A percentile compares a stretch with the other conserved stretches of the same genome.
Evolutionary conservation across 495 filamentous ascomycete genomes (phyloP).

Genomic region (Penicillium bialowiezense): DNA sequence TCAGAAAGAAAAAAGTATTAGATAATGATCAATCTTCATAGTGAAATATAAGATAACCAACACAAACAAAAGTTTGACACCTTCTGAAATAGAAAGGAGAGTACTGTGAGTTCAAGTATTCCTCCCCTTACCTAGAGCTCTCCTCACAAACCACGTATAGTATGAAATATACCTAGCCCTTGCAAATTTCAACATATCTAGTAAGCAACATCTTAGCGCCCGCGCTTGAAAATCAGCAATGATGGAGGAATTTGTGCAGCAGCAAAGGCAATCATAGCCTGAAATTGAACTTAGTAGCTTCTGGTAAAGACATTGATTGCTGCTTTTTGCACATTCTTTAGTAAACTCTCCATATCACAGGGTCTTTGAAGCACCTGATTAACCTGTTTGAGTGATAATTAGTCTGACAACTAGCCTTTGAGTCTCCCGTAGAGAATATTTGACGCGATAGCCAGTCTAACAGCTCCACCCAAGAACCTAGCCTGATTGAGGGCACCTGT

Average conservation of each 20-base stretch:
- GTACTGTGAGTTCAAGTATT: no score
- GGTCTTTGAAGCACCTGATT: slow-evolving; percentile 4
- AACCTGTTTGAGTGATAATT: slow-evolving; percentile 2
- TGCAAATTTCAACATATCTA: no score
- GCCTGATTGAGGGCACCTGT: slow-evolving; percentile 52
- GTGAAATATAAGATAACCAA: no score
- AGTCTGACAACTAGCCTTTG: slow-evolving; percentile 3
- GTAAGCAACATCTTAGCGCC: not conserved
- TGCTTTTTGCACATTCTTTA: not conserved
- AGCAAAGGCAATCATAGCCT: slow-evolving; percentile 21
- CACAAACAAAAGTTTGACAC: no score
- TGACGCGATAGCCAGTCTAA: slow-evolving; percentile 38
- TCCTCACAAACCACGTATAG: no score
- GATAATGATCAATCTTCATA: no score
- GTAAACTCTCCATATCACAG: not conserved
- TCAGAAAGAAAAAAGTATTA: no score
- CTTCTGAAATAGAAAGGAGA: no score
- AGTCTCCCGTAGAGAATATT: slow-evolving; percentile 18
- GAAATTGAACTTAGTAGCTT: slow-evolving; percentile 8
- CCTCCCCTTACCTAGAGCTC: no score
- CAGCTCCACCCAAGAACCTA: slow-evolving; percentile 50
- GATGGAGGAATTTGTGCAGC: slow-evolving; percentile 6
- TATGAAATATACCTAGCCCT: no score
- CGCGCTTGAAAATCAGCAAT: slow-evolving; percentile 4
- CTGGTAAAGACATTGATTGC: slow-evolving; percentile 1